phyloP scores from a whole-genome alignment of 257 asterid genomes.

The Solanum piurae region DNA sequence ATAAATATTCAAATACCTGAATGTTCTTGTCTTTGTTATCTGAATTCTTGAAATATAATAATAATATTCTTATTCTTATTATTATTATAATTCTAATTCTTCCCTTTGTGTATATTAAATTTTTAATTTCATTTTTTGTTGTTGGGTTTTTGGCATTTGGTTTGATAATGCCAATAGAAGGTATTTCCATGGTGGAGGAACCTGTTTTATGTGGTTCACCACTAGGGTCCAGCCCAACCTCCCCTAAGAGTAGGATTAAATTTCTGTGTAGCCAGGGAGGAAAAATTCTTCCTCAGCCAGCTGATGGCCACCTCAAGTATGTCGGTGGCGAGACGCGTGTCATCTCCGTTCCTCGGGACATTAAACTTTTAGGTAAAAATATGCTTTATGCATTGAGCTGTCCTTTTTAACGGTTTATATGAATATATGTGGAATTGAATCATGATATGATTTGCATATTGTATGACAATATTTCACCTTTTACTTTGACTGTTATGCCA shows the following conservation, averaged over 20 bases:
- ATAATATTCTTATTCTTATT: not conserved
- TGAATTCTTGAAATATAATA: not conserved
- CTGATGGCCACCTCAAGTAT: constrained; percentile 67
- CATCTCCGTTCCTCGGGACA: constrained; percentile 46
- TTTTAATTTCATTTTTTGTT: not conserved
- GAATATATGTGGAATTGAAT: not conserved
- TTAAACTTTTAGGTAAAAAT: constrained; percentile 41
- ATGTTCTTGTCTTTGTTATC: not conserved
- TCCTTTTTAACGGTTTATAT: not conserved
- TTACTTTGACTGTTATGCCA: not conserved
- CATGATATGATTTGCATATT: too few species aligned
- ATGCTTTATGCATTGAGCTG: not conserved
- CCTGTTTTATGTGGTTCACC: constrained; percentile 16
- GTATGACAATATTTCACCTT: too few species aligned
- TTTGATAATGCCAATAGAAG: constrained; percentile 20
- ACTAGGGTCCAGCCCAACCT: constrained; percentile 34
- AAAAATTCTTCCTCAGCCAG: constrained; percentile 65
- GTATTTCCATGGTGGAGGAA: constrained; percentile 12
- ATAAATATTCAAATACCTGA: not conserved
- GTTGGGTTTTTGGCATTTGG: not conserved
- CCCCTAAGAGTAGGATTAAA: constrained; percentile 47
- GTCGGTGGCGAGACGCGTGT: constrained; percentile 94
- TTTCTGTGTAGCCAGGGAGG: constrained; percentile 88
- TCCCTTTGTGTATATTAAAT: not conserved
- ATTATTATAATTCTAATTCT: not conserved